Percentiles rank a stretch among this genome's conserved stretches.
phyloP scores from a whole-genome alignment of 495 filamentous ascomycete genomes.

The Aspergillus heteromorphus region DNA sequence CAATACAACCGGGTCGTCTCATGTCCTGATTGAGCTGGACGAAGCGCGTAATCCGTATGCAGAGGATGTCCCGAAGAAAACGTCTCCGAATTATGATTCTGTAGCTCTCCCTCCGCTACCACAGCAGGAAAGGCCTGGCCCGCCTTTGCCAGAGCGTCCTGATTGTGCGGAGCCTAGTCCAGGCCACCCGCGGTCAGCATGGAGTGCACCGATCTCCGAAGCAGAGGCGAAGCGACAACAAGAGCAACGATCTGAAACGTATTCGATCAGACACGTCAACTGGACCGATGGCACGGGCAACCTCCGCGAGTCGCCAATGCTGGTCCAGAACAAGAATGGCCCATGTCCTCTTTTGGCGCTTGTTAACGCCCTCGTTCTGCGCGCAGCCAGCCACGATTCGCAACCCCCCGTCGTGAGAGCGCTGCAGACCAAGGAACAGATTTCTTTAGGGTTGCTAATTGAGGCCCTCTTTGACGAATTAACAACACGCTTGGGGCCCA shows the following conservation, averaged over 20 bases:
- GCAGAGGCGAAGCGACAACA: slow-evolving; percentile 33
- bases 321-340: slow-evolving; percentile 89
- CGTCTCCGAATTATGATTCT: slow-evolving; percentile 15
- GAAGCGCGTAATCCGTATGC: slow-evolving; percentile 7
- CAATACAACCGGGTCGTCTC: slow-evolving; percentile 31
- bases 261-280: slow-evolving; percentile 64
- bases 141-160: slow-evolving; percentile 8
- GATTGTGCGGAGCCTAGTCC: background rate
- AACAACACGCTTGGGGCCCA: slow-evolving; percentile 54
- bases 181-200: slow-evolving; percentile 1
- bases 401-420: slow-evolving; percentile 71
- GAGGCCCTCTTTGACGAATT: slow-evolving; percentile 89
- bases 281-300: slow-evolving; percentile 46
- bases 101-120: background rate
- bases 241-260: slow-evolving; percentile 55
- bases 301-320: slow-evolving; percentile 63
- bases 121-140: slow-evolving; percentile 6
- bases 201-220: slow-evolving; percentile 20
- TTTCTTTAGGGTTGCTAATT: slow-evolving; percentile 77
- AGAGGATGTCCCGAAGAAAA: slow-evolving; percentile 5
- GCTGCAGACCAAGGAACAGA: slow-evolving; percentile 73
- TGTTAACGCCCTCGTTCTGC: slow-evolving; percentile 84
- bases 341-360: slow-evolving; percentile 91
- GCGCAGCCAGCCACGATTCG: slow-evolving; percentile 60
- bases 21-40: slow-evolving; percentile 37